phyloP scores from a whole-genome alignment of 2,329 filamentous ascomycete species.

The Botrytis byssoidea region DNA sequence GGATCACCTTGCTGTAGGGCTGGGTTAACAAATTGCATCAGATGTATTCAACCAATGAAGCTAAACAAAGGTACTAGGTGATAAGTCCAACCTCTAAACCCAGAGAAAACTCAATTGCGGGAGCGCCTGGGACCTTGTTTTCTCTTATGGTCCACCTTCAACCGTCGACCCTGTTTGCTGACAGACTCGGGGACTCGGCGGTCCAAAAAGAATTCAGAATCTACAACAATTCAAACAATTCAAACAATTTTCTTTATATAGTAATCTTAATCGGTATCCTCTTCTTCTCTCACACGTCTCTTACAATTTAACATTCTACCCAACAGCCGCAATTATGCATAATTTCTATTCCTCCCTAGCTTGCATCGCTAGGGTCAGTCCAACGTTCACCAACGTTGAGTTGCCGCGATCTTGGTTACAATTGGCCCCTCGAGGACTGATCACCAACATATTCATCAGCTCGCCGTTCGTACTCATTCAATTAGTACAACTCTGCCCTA shows the following conservation, averaged over 20 bases:
- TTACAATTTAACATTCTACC: not conserved
- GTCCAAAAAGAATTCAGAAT: not conserved
- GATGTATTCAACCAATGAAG: not conserved
- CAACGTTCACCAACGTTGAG: constrained; percentile 25
- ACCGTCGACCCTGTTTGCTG: not conserved
- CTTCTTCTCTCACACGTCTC: not conserved
- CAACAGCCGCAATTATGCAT: constrained; percentile 16
- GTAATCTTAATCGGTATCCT: not conserved
- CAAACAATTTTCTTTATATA: not conserved
- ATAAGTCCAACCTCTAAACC: not conserved
- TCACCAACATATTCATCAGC: constrained; percentile 21
- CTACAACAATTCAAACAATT: constrained; percentile 7
- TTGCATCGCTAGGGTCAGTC: constrained; percentile 17
- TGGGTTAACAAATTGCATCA: not conserved
- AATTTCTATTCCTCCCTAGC: constrained; percentile 8
- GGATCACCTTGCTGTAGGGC: constrained; percentile 17
- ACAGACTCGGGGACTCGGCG: constrained; percentile 7
- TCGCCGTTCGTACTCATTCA: constrained; percentile 19
- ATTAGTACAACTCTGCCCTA: constrained; percentile 23
- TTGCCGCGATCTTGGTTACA: constrained; percentile 26
- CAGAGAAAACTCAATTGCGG: not conserved
- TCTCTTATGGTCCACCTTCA: not conserved
- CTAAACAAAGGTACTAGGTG: not conserved
- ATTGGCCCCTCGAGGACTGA: constrained; percentile 22
- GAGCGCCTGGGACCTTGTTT: constrained; percentile 4